These are phyloP conservation scores for Russula emetica DNA, from an alignment of 768 basidiomycete species.

Conservation along the genomic window DNA sequence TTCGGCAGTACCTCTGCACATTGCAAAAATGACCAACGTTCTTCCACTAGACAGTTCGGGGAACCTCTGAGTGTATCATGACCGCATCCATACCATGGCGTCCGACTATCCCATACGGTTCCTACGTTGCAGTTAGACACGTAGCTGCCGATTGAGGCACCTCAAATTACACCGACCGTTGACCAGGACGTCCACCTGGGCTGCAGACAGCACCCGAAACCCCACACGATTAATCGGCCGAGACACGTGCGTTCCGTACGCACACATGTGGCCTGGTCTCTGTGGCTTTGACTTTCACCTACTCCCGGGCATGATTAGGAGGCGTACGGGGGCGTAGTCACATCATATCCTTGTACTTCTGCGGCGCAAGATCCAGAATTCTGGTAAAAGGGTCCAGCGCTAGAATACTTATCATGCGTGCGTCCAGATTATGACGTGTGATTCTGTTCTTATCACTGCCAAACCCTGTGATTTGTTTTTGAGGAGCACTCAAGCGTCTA, in stretches of 20 bases:
- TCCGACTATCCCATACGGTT: neutral
- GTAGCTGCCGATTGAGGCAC: no score
- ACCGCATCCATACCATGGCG: neutral
- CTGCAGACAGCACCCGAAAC: neutral
- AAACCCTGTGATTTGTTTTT: neutral
- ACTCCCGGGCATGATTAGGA: neutral
- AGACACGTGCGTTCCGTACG: neutral
- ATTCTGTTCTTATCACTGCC: neutral
- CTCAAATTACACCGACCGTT: neutral
- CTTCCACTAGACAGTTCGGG: neutral
- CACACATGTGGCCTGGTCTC: neutral
- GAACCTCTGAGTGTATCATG: neutral
- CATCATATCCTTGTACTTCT: neutral
- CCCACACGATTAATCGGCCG: neutral
- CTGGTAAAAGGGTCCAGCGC: neutral
- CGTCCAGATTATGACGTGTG: neutral
- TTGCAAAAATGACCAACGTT: neutral
- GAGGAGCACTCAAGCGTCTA: neutral
- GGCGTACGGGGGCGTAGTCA: conserved; percentile 1
- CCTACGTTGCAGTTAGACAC: neutral
- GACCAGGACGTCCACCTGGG: neutral
- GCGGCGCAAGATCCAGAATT: neutral
- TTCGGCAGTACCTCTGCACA: neutral
- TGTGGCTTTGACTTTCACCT: neutral
- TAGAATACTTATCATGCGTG: neutral